Evolutionary conservation across 371 early-diverging fungal genomes (phyloP).

Genomic region (Entomophthora muscae): DNA sequence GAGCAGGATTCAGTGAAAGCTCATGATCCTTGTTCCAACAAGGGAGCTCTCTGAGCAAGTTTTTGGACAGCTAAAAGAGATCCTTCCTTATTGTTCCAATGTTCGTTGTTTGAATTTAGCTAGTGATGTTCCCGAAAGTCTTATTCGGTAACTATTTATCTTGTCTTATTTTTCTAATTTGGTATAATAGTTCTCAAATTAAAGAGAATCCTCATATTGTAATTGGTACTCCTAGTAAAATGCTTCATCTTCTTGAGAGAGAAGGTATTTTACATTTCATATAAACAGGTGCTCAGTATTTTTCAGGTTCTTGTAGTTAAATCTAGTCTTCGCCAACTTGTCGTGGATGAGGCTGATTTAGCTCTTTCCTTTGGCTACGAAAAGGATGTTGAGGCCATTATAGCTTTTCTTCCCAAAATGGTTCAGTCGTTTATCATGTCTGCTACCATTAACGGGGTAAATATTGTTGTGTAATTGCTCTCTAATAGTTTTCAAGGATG

Average conservation of each 20-base stretch:
- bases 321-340: slow-evolving; percentile 20
- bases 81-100: slow-evolving; percentile 49
- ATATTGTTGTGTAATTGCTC: background rate
- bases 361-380: slow-evolving; percentile 85
- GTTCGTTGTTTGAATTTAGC: slow-evolving; percentile 54
- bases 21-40: slow-evolving; percentile 86
- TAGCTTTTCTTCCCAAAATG: slow-evolving; percentile 55
- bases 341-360: slow-evolving; percentile 92
- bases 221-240: slow-evolving; percentile 68
- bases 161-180: background rate
- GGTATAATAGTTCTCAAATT: slow-evolving; percentile 1
- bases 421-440: slow-evolving; percentile 81
- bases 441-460: slow-evolving; percentile 56
- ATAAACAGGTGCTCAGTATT: slow-evolving; percentile 19
- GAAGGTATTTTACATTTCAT: slow-evolving; percentile 50
- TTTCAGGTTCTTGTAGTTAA: background rate
- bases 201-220: slow-evolving; percentile 48
- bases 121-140: slow-evolving; percentile 33
- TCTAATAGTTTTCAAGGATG: slow-evolving; percentile 23
- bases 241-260: no score
- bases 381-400: slow-evolving; percentile 53
- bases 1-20: no score
- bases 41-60: slow-evolving; percentile 93
- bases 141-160: slow-evolving; percentile 32
- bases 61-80: slow-evolving; percentile 42